A percentile compares a stretch with the other conserved stretches of the same genome.
Evolutionary conservation across 345 rosid genomes (phyloP).

Genomic region (Eutrema japonicum): DNA sequence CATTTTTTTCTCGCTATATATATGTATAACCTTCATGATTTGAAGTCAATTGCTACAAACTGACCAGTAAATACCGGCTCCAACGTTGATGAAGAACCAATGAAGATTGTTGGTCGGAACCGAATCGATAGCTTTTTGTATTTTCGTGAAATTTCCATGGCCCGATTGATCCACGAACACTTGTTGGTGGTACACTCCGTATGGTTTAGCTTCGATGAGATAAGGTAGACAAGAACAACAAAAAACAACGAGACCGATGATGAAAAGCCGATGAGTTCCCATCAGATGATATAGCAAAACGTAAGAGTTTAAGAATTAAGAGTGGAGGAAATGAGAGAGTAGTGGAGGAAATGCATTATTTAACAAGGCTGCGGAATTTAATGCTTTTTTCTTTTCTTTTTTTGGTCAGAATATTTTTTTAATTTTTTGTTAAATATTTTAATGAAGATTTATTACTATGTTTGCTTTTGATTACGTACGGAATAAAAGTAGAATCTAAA

Average conservation of each 20-base stretch:
- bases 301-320: slow-evolving; percentile 9
- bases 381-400: not conserved
- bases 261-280: slow-evolving; percentile 13
- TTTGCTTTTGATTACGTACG: not conserved
- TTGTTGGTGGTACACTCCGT: slow-evolving; percentile 19
- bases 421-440: not conserved
- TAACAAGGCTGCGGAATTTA: slow-evolving; percentile 1
- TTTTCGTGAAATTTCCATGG: slow-evolving; percentile 53
- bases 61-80: slow-evolving; percentile 60
- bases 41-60: not conserved
- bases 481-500: slow-evolving; percentile 15
- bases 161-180: slow-evolving; percentile 57
- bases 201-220: slow-evolving; percentile 16
- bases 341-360: slow-evolving; percentile 12
- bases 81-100: slow-evolving; percentile 62
- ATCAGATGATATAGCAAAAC: slow-evolving; percentile 33
- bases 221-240: slow-evolving; percentile 26
- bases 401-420: not conserved
- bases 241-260: slow-evolving; percentile 10
- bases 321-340: slow-evolving; percentile 1
- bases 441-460: slow-evolving; percentile 24
- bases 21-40: not conserved
- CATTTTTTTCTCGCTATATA: not conserved
- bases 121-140: slow-evolving; percentile 65
- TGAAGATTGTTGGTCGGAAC: slow-evolving; percentile 52